Evolutionary conservation across 805 yeast species (phyloP), one percentile per base, ranked within the genome.

Genomic region (Wickerhamiella brachini): DNA sequence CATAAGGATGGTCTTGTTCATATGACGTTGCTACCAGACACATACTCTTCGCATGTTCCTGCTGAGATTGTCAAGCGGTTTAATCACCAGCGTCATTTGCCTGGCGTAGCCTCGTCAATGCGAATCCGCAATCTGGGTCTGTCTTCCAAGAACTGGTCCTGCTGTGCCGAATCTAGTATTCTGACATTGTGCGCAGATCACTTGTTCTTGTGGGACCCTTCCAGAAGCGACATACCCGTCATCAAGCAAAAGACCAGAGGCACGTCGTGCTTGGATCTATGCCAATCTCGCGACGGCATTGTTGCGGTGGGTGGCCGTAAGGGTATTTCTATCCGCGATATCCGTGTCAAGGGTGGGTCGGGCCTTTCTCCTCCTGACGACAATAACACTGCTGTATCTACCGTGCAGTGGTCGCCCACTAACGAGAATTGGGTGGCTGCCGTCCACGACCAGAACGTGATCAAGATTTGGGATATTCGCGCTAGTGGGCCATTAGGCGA

Each of bases 41-140:
- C 77, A 0, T 62, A 67, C 23, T 61, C 69, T 8, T 73, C 73
- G 22, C 70, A 74, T 51, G 50, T 44, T 9, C 68, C 68, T 1
- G 95, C 96, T 0, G 86, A 80, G 62, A 82, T 88, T 20, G 68
- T 83, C 54, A 83, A 80, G 62, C 70, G 94, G 39, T 88, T 81
- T 69, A 85, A 85, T 65, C 96, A 88, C 67, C 69, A 74, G 48
- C 81, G 80, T 57, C 88, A 81, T 61, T 64, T 85, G 9, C 56
- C 58, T 1, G 49, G 48, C 17, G 50, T 64, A 62, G 29, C 51
- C 6, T 44, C 57, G 18, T 54, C 62, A 17, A 49, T 64, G 55
- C 54, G 69, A 1, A 65, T 73, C 43, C 59, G 64, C 41, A 61
- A 67, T 48, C 52, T 77, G 15, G 68, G 63, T 17, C 57, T 73